Percentiles rank a stretch among this genome's conserved stretches.
phyloP scores from a whole-genome alignment of 306 rosid genomes.

The Prunus mira region DNA sequence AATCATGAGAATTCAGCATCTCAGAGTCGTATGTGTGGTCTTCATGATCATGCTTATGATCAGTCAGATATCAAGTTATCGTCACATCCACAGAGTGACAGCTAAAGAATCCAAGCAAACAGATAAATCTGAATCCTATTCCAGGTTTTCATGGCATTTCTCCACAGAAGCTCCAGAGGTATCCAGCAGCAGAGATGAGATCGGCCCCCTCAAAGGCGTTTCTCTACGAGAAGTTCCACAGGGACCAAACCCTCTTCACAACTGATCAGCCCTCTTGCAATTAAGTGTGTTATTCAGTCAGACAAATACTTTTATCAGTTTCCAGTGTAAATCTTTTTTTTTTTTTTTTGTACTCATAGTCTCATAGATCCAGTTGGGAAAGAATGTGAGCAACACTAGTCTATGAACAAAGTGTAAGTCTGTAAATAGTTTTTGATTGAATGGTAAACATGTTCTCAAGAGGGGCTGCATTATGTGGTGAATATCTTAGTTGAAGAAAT shows the following conservation, averaged over 20 bases:
- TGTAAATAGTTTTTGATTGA: constrained; percentile 17
- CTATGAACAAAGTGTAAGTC: constrained; percentile 10
- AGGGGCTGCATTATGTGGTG: background rate
- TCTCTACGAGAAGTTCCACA: constrained; percentile 67
- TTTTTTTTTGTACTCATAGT: constrained; percentile 13
- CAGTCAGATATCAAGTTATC: constrained; percentile 48
- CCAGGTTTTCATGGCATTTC: constrained; percentile 45
- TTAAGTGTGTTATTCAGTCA: constrained; percentile 23
- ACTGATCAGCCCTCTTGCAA: constrained; percentile 46
- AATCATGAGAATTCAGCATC: constrained; percentile 48
- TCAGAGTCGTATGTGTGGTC: constrained; percentile 41
- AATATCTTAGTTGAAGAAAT: constrained; percentile 11
- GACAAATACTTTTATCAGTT: constrained; percentile 38
- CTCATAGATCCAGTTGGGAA: constrained; percentile 27
- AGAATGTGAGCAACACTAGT: background rate
- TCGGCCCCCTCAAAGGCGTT: constrained; percentile 38
- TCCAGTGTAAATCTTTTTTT: constrained; percentile 20
- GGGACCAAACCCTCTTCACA: constrained; percentile 92
- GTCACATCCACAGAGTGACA: constrained; percentile 33
- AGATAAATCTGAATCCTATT: constrained; percentile 23
- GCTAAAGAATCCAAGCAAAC: constrained; percentile 38
- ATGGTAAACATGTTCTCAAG: constrained; percentile 13
- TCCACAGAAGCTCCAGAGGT: constrained; percentile 34
- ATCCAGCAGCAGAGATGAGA: constrained; percentile 20
- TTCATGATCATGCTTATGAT: constrained; percentile 47